Evolutionary conservation across 2,329 filamentous ascomycete species (phyloP).

Genomic region (Colletotrichum eleusines): DNA sequence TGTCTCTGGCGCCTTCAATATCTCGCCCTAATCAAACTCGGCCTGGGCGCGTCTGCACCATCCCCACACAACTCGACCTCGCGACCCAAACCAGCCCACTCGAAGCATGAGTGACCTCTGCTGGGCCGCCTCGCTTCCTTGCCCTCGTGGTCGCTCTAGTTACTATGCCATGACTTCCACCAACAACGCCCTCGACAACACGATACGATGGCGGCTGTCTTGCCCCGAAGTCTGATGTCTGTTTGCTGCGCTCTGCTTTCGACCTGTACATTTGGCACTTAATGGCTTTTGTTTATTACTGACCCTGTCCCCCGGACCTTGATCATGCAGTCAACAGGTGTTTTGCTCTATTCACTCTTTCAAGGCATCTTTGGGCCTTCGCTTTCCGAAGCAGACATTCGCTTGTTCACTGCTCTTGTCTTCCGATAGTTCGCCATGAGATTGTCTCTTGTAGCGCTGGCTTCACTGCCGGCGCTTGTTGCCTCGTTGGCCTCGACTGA

Average conservation of each 20-base stretch:
- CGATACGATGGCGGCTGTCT: not conserved
- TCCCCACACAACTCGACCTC: conserved; percentile 30
- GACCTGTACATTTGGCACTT: conserved; percentile 17
- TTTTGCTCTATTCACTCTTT: not conserved
- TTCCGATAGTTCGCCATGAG: conserved; percentile 29
- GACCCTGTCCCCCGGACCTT: not conserved
- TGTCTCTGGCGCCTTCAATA: conserved; percentile 40
- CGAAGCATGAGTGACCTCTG: conserved; percentile 16
- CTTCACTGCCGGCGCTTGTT: conserved; percentile 41
- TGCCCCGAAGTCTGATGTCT: conserved; percentile 6
- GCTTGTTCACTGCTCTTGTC: conserved; percentile 17
- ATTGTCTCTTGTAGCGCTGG: conserved; percentile 36
- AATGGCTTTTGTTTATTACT: conserved; percentile 37
- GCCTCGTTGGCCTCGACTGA: conserved; percentile 40
- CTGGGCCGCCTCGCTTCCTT: conserved; percentile 6
- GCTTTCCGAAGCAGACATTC: conserved; percentile 24
- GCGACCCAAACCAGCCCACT: conserved; percentile 17
- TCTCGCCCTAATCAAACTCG: conserved; percentile 40
- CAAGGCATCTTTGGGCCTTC: conserved; percentile 21
- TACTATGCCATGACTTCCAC: conserved; percentile 18
- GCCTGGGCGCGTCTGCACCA: conserved; percentile 19
- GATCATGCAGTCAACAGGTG: not conserved
- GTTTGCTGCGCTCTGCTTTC: not conserved
- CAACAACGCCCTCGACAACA: conserved; percentile 20
- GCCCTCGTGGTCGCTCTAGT: conserved; percentile 23